Conservation (phyloP, 352 stramenopile genomes). For the Aphanomyces stellatus region DNA sequence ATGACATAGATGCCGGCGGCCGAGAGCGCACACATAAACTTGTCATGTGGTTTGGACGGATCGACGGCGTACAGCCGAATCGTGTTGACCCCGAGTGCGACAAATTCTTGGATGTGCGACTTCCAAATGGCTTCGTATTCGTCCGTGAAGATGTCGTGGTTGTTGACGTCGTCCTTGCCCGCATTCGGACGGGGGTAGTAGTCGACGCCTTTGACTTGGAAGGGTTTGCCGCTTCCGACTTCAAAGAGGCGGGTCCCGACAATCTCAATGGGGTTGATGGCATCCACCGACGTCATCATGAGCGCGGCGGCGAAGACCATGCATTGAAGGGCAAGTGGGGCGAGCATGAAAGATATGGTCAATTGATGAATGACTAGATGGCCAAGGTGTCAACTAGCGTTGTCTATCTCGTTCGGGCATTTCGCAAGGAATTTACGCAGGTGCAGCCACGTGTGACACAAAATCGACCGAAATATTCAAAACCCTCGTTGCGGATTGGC, state of each 20-base stretch:
- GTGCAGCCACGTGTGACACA: no score
- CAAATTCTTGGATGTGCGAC: slow-evolving; percentile 56
- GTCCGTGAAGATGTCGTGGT: slow-evolving; percentile 73
- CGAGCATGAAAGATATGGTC: no score
- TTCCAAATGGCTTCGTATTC: slow-evolving; percentile 56
- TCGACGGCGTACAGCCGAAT: slow-evolving; percentile 80
- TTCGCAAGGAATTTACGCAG: no score
- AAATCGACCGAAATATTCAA: no score
- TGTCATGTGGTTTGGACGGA: slow-evolving; percentile 48
- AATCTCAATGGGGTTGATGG: slow-evolving; percentile 30
- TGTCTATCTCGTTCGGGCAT: no score
- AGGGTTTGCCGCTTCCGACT: slow-evolving; percentile 53
- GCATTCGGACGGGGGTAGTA: slow-evolving; percentile 83
- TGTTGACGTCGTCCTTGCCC: slow-evolving; percentile 54
- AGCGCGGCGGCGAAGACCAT: background rate
- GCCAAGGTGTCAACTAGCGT: no score
- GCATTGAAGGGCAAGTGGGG: no score
- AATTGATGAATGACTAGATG: no score
- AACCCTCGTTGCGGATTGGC: no score
- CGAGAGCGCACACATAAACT: slow-evolving; percentile 79
- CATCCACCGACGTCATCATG: background rate
- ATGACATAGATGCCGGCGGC: slow-evolving; percentile 67
- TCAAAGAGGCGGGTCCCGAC: slow-evolving; percentile 79
- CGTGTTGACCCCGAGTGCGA: slow-evolving; percentile 53
- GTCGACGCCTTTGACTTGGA: slow-evolving; percentile 65